These are phyloP conservation scores for Chrysochromulina parva DNA, from an alignment of 78 protist species.

Conservation along the genomic window DNA sequence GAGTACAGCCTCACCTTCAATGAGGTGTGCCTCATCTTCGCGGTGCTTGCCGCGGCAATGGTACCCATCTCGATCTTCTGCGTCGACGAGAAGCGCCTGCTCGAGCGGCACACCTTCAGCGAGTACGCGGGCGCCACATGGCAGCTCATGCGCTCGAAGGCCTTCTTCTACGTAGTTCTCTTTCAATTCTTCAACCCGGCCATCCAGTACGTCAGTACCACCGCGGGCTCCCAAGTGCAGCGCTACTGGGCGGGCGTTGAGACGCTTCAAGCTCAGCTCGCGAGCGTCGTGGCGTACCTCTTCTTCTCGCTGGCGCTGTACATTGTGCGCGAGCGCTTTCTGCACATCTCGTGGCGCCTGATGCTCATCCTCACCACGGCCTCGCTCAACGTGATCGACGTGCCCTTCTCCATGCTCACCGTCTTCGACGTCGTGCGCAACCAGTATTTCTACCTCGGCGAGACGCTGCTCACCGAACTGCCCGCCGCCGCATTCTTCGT, in stretches of 20 bases:
- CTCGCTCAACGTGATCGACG: background rate
- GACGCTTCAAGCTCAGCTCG: background rate
- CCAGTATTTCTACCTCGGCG: slow-evolving; percentile 2
- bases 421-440: background rate
- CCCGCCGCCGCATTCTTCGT: background rate
- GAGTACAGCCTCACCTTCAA: too few species aligned
- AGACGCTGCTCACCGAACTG: background rate
- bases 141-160: too few species aligned
- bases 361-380: background rate
- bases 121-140: background rate
- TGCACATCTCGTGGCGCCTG: background rate
- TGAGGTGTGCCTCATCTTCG: background rate
- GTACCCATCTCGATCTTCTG: background rate
- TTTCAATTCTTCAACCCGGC: background rate
- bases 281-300: background rate
- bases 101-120: background rate
- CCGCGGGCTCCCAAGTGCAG: background rate
- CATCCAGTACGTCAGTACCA: background rate
- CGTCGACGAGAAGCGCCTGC: too few species aligned
- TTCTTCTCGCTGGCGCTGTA: background rate
- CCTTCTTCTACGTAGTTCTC: too few species aligned
- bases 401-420: background rate
- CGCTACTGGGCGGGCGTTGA: background rate
- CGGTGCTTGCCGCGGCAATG: background rate
- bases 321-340: background rate